Percentiles rank a stretch among this genome's conserved stretches.
These are phyloP conservation scores for Kazachstania sp. DNA, from an alignment of 1,139 yeast species.

Conservation along the genomic window DNA sequence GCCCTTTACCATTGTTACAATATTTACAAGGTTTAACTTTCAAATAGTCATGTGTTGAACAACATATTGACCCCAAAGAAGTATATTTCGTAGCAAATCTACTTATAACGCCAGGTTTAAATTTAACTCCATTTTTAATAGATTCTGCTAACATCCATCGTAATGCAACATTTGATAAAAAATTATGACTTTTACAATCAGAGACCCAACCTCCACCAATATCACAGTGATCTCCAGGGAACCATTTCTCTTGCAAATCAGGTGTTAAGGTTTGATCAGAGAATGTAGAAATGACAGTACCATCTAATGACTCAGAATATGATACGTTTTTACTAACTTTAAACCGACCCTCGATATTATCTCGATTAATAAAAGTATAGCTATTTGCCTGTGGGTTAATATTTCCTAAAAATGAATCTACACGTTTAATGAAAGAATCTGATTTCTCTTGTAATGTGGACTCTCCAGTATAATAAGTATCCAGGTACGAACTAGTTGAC, in stretches of 20 bases:
- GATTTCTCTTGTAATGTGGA: no score
- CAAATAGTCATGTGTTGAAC: conserved; percentile 44
- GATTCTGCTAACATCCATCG: conserved; percentile 55
- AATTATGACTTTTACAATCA: conserved; percentile 34
- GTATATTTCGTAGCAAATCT: conserved; percentile 36
- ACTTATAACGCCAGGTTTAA: conserved; percentile 35
- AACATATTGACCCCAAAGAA: conserved; percentile 35
- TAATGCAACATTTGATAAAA: conserved; percentile 41
- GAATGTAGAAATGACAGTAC: not conserved
- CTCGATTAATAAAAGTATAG: not conserved
- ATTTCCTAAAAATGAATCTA: conserved; percentile 4
- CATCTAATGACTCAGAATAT: not conserved
- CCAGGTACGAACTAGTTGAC: no score
- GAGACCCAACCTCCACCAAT: conserved; percentile 55
- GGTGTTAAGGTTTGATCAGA: conserved; percentile 9
- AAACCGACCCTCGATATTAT: conserved; percentile 8
- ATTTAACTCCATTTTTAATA: conserved; percentile 40
- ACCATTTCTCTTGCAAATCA: conserved; percentile 50
- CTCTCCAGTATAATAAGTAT: no score
- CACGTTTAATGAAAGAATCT: not conserved
- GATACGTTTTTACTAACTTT: not conserved
- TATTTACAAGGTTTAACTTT: conserved; percentile 12
- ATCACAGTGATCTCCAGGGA: conserved; percentile 61
- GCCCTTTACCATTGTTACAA: not conserved
- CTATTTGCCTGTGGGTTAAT: conserved; percentile 1